Conservation (phyloP, 805 yeast genomes). For the Saccharomycopsis synnaedendra region DNA sequence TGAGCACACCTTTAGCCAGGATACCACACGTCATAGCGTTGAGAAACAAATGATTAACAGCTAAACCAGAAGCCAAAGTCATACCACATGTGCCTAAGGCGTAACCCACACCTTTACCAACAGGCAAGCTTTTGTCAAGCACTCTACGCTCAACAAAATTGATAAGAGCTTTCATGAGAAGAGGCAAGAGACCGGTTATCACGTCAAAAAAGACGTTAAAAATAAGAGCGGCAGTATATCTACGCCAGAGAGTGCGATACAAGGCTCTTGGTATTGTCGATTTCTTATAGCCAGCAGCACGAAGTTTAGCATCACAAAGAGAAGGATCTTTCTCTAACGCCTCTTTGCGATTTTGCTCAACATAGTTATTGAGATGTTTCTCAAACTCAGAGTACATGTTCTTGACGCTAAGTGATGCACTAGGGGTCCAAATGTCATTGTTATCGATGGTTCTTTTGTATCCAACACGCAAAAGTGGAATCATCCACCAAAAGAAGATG, state of each 20-base stretch:
- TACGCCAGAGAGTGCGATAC: slow-evolving; percentile 36
- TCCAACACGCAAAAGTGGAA: slow-evolving; percentile 52
- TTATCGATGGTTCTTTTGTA: slow-evolving; percentile 62
- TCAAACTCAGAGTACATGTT: slow-evolving; percentile 29
- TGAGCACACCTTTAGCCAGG: slow-evolving; percentile 50
- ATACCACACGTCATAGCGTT: slow-evolving; percentile 52
- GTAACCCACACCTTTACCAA: slow-evolving; percentile 42
- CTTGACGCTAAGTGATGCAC: slow-evolving; percentile 32
- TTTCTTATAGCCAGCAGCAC: slow-evolving; percentile 1
- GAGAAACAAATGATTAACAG: slow-evolving; percentile 41
- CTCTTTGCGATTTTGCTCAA: slow-evolving; percentile 23
- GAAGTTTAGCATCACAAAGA: slow-evolving; percentile 28
- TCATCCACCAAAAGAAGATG: slow-evolving; percentile 56
- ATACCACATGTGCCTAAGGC: slow-evolving; percentile 41
- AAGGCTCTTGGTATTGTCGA: slow-evolving; percentile 14
- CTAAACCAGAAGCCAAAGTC: slow-evolving; percentile 28
- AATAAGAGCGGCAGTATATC: slow-evolving; percentile 29
- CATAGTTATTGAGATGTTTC: slow-evolving; percentile 22
- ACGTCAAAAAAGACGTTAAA: slow-evolving; percentile 36
- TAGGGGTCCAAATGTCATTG: slow-evolving; percentile 43
- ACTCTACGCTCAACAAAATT: slow-evolving; percentile 38
- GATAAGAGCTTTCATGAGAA: slow-evolving; percentile 42
- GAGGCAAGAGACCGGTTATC: slow-evolving; percentile 40
- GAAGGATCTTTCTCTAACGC: slow-evolving; percentile 24
- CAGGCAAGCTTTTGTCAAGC: slow-evolving; percentile 25